These are phyloP conservation scores for Cunninghamia lanceolata DNA, from an alignment of 75 land plant species.

Conservation along the genomic window DNA sequence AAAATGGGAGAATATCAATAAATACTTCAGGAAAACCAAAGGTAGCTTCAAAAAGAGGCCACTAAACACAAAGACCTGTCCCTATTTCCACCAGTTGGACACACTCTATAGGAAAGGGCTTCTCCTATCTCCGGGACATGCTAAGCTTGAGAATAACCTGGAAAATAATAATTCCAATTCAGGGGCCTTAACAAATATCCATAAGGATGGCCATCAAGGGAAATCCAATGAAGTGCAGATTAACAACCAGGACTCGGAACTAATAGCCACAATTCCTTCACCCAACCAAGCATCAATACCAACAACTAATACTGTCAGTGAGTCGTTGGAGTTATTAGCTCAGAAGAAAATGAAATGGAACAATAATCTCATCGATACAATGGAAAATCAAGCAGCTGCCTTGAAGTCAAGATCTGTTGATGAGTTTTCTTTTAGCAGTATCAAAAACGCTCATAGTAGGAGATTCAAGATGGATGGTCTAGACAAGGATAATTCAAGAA, in stretches of 20 bases:
- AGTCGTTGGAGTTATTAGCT: background rate
- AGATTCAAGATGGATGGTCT: background rate
- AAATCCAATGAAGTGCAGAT: background rate
- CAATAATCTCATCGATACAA: background rate
- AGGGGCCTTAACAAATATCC: background rate
- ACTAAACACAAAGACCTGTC: conserved; percentile 24
- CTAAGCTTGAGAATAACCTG: background rate
- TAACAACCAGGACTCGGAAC: background rate
- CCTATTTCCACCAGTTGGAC: conserved; percentile 28
- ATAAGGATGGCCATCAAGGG: background rate
- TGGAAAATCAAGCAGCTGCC: background rate
- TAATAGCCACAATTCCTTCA: background rate
- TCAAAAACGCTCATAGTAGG: background rate
- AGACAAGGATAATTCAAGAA: background rate
- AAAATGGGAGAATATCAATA: conserved; percentile 31
- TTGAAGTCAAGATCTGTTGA: background rate
- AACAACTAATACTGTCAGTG: background rate
- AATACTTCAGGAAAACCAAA: conserved; percentile 22
- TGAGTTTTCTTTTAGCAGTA: background rate
- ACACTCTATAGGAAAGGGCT: conserved; percentile 7
- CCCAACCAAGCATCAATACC: conserved; percentile 1
- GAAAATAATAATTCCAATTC: background rate
- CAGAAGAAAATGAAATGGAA: conserved; percentile 4
- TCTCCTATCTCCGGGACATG: background rate
- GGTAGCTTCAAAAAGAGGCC: conserved; percentile 22